Evolutionary conservation across 345 rosid genomes (phyloP).

Genomic region (Pugionium dolabratum): DNA sequence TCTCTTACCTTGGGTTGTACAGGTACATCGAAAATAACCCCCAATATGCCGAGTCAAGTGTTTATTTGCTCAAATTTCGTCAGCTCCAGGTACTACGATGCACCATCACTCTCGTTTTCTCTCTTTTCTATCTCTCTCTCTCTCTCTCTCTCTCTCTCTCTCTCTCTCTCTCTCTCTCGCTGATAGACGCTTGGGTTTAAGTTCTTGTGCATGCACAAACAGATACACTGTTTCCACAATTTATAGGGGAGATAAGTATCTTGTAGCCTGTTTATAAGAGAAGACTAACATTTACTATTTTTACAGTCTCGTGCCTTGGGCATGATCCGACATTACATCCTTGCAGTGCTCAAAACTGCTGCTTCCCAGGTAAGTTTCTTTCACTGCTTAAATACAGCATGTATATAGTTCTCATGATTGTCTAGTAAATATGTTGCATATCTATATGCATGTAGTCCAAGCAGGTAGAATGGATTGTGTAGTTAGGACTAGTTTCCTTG

Average conservation of each 20-base stretch:
- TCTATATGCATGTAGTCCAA: constrained; percentile 9
- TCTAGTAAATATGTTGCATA: constrained; percentile 11
- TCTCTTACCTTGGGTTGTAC: constrained; percentile 20
- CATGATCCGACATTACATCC: constrained; percentile 85
- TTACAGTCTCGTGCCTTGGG: constrained; percentile 95
- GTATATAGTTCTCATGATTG: background rate
- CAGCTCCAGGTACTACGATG: constrained; percentile 82
- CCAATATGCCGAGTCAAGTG: constrained; percentile 92
- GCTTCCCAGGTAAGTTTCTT: constrained; percentile 66
- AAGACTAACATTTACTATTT: constrained; percentile 29
- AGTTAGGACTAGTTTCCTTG: constrained; percentile 21
- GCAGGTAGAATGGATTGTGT: constrained; percentile 1
- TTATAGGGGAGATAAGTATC: constrained; percentile 10
- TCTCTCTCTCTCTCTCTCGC: constrained; percentile 20
- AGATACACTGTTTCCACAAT: constrained; percentile 12
- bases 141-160: constrained; percentile 18
- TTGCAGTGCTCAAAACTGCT: constrained; percentile 81
- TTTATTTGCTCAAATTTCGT: constrained; percentile 92
- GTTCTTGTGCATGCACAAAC: constrained; percentile 26
- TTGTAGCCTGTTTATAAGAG: constrained; percentile 20
- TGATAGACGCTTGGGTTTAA: constrained; percentile 8
- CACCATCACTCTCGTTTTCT: constrained; percentile 18
- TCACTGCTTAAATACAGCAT: constrained; percentile 17
- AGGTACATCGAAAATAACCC: constrained; percentile 91
- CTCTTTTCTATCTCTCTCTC: constrained; percentile 11